These are phyloP conservation scores for Sequoia sempervirens DNA, from an alignment of 75 land plant genomes.

Conservation along the genomic window DNA sequence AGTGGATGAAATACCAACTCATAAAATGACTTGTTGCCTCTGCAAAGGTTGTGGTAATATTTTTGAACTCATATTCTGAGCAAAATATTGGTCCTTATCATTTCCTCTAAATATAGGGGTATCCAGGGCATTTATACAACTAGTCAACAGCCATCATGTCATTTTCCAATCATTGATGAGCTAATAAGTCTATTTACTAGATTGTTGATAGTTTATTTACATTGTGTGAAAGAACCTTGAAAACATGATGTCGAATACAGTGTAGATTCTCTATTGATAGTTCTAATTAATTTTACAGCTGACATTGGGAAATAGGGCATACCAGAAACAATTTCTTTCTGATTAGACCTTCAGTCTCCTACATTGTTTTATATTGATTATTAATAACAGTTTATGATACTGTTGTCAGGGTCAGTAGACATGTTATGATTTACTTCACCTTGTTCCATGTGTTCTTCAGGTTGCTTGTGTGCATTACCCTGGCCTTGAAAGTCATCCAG, in stretches of 20 bases:
- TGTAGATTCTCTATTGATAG: no score
- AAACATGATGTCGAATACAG: background rate
- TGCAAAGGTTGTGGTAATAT: background rate
- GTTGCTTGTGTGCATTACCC: constrained; percentile 85
- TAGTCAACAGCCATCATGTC: background rate
- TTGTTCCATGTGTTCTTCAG: constrained; percentile 20
- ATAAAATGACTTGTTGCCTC: background rate
- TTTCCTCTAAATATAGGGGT: background rate
- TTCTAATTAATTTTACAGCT: no score
- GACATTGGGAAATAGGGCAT: background rate
- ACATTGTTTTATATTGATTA: background rate
- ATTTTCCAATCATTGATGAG: background rate
- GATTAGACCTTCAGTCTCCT: background rate
- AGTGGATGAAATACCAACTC: background rate
- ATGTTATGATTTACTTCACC: background rate
- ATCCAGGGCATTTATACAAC: background rate
- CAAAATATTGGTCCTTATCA: background rate
- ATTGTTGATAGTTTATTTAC: background rate
- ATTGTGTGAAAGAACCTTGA: background rate
- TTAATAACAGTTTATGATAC: background rate
- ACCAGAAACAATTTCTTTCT: background rate
- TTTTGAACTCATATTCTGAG: background rate
- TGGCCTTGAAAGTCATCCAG: constrained; percentile 95
- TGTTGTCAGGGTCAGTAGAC: background rate
- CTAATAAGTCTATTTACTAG: background rate